Base-by-base conservation (phyloP, 1,284 basidiomycete genomes). In the Ustilago hordei region DNA sequence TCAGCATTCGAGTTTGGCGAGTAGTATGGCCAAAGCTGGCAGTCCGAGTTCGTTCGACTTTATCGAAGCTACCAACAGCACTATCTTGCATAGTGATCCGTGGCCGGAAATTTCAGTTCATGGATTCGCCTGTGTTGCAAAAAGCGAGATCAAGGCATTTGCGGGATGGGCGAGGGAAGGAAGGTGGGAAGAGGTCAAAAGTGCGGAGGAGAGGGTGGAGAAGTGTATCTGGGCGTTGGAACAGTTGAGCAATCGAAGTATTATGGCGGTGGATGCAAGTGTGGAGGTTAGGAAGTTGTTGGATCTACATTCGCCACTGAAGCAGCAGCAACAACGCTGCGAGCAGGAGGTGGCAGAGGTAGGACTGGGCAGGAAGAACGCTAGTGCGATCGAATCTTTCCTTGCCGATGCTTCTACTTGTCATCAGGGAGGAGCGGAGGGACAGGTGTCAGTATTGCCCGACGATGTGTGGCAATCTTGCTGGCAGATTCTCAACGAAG, bases 171-270 rank as follows among this genome's bases (percentile, higher is more conserved):
- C 52, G 7, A 39, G 47, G n/a, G 23, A 52, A 8, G 48, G 23
- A 1, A 55, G 19, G 19, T 75, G 73, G 73, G 56, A 62, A 7
- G 73, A 75, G 55, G 31, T 75, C 9, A 35, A 61, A 28, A 60
- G 64, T 52, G 56, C 64, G 0, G 56, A 70, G 48, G 57, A 67
- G 19, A 39, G 73, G 0, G 55, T 75, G 3, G 68, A 64, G n/a
- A 70, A 67, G 61, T 75, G 68, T 34, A 57, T 75, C 17, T 75
- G 73, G 73, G 73, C 73, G 8, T 31, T 75, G 23, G 61, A 75
- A 28, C 73, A 75, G 61, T 47, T 75, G 32, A 65, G 67, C 17
- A 75, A 75, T 34, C 36, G 72, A 1, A 66, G 63, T 19, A 45
- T 52, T 8, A 66, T 75, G 64, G 72, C 72, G 23, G 67, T 62